These are phyloP conservation scores for Aspergillus versicolor DNA, from an alignment of 2,329 filamentous ascomycete genomes.

Conservation along the genomic window DNA sequence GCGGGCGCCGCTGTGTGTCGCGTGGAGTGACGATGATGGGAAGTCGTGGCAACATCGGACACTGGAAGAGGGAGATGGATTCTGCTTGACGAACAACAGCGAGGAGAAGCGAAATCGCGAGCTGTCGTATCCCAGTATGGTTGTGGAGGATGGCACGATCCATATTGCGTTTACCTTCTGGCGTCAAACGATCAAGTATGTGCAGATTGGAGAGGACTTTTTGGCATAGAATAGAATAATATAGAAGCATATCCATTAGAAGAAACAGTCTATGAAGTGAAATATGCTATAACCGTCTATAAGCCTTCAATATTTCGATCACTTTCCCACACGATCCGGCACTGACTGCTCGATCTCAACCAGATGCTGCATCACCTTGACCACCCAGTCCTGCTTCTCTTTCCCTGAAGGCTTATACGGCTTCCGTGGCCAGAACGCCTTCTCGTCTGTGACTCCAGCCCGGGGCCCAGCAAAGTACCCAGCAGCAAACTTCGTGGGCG, in stretches of 20 bases:
- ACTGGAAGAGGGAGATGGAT: neutral
- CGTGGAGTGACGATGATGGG: conserved; percentile 23
- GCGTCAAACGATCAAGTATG: conserved; percentile 7
- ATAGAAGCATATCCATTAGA: no score
- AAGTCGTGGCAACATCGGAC: neutral
- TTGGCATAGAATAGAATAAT: neutral
- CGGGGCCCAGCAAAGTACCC: conserved; percentile 43
- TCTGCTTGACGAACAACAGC: conserved; percentile 2
- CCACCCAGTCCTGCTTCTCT: conserved; percentile 44
- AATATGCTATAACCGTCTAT: no score
- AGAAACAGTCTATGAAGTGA: no score
- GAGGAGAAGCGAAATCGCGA: conserved; percentile 6
- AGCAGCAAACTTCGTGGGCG: conserved; percentile 49
- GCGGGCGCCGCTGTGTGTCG: conserved; percentile 22
- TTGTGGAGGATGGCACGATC: conserved; percentile 1
- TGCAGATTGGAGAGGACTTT: neutral
- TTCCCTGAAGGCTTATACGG: conserved; percentile 44
- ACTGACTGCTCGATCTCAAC: conserved; percentile 19
- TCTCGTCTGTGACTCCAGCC: conserved; percentile 35
- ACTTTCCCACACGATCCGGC: conserved; percentile 1
- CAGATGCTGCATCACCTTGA: conserved; percentile 38
- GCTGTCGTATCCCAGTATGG: conserved; percentile 9
- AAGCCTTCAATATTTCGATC: no score
- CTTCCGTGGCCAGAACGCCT: conserved; percentile 45
- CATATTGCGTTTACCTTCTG: conserved; percentile 6